These are phyloP conservation scores for Rhododendron molle DNA, from an alignment of 148 eudicot species.

Conservation along the genomic window DNA sequence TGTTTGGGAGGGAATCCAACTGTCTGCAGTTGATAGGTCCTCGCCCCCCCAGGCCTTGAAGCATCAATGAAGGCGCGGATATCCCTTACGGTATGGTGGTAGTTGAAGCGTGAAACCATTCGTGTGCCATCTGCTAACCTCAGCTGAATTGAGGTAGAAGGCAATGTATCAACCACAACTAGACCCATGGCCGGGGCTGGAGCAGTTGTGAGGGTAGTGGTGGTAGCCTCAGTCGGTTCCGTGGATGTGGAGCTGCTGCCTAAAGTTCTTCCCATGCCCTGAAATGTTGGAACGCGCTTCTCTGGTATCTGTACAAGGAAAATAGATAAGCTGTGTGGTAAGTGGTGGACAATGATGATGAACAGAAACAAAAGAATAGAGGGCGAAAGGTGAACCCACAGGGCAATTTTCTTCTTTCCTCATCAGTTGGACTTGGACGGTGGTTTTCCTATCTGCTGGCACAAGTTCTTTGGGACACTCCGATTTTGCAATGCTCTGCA, in stretches of 20 bases:
- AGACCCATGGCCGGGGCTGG: conserved; percentile 55
- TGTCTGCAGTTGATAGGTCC: conserved; percentile 57
- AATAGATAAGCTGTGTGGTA: conserved; percentile 5
- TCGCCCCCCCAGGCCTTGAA: conserved; percentile 54
- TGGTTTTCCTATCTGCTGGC: conserved; percentile 49
- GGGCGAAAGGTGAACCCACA: conserved; percentile 27
- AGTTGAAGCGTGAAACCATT: conserved; percentile 69
- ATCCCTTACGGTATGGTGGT: conserved; percentile 58
- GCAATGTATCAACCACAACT: conserved; percentile 49
- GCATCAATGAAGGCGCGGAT: conserved; percentile 73
- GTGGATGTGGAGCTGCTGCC: conserved; percentile 29
- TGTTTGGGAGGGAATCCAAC: conserved; percentile 87
- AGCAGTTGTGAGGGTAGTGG: conserved; percentile 27
- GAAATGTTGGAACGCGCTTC: conserved; percentile 41
- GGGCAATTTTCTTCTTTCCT: conserved; percentile 59
- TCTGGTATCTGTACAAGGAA: conserved; percentile 45
- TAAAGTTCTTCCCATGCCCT: conserved; percentile 68
- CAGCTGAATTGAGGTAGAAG: conserved; percentile 74
- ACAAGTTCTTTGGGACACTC: conserved; percentile 78
- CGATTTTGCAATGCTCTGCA: conserved; percentile 68
- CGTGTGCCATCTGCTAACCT: conserved; percentile 84
- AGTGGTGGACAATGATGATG: background rate
- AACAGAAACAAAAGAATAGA: background rate
- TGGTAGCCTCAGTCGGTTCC: conserved; percentile 20
- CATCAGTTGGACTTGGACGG: conserved; percentile 49